These are phyloP conservation scores for Colletotrichum camelliae DNA, from an alignment of 2,329 filamentous ascomycete species.

Conservation along the genomic window DNA sequence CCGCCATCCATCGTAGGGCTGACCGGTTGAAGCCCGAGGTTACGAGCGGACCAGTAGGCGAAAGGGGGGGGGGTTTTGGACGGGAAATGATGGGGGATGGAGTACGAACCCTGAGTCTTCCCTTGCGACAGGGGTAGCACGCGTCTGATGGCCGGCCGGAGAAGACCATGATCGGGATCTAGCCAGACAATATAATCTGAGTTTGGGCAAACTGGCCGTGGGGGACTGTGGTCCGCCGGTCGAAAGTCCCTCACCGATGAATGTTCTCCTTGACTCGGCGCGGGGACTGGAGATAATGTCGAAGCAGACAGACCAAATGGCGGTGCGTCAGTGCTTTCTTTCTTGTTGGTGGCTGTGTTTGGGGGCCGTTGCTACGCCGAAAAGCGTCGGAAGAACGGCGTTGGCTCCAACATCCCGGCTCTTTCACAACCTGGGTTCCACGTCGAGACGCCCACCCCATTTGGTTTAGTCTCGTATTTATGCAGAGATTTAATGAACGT, in stretches of 20 bases:
- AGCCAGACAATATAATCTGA: not conserved
- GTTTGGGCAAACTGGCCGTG: not conserved
- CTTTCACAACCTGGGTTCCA: not conserved
- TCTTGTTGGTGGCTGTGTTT: constrained; percentile 1
- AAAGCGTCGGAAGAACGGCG: not conserved
- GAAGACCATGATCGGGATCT: constrained; percentile 29
- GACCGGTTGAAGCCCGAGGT: not conserved
- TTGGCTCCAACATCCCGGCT: not conserved
- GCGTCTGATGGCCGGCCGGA: constrained; percentile 32
- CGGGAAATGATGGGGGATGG: not conserved
- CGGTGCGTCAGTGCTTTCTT: not conserved
- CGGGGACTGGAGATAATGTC: not conserved
- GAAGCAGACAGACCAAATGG: not conserved
- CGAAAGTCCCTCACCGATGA: not conserved
- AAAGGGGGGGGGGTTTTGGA: not conserved
- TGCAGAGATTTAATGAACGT: not conserved
- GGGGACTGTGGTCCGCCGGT: not conserved
- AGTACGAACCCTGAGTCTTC: constrained; percentile 28
- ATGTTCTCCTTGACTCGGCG: not conserved
- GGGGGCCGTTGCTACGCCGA: not conserved
- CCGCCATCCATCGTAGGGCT: not conserved
- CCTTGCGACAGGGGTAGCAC: constrained; percentile 30
- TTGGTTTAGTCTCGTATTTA: not conserved
- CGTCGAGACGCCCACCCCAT: constrained; percentile 4
- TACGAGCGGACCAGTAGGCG: constrained; percentile 7